Conservation (phyloP, 495 filamentous ascomycete species). For the Aspergillus haitiensis region DNA sequence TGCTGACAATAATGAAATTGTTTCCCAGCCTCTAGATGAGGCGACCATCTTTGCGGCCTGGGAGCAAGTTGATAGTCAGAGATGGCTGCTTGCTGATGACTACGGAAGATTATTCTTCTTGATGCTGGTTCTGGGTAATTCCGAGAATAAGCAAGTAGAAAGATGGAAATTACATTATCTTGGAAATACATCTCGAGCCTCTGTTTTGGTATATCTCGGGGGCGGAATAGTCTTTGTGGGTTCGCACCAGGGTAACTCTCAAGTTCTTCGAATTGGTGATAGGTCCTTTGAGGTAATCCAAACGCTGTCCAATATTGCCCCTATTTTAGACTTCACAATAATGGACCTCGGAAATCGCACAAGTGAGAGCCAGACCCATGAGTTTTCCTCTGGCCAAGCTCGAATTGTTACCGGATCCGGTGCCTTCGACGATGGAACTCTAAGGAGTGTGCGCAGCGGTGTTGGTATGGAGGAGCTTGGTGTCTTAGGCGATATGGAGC, state of each 20-base stretch:
- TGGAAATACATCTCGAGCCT: conserved; percentile 71
- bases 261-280: conserved; percentile 66
- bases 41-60: conserved; percentile 84
- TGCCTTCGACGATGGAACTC: conserved; percentile 78
- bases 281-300: conserved; percentile 66
- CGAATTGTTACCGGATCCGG: conserved; percentile 91
- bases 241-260: conserved; percentile 90
- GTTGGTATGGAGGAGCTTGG: conserved; percentile 91
- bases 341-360: conserved; percentile 91
- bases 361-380: conserved; percentile 74
- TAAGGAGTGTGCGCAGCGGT: conserved; percentile 87
- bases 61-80: conserved; percentile 74
- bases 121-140: conserved; percentile 64
- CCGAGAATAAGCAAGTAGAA: conserved; percentile 56
- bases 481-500: conserved; percentile 74
- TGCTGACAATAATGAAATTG: conserved; percentile 62
- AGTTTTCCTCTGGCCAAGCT: conserved; percentile 92
- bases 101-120: conserved; percentile 80
- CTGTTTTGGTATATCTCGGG: conserved; percentile 75
- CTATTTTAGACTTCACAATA: conserved; percentile 87
- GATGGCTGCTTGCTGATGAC: conserved; percentile 87
- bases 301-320: conserved; percentile 79
- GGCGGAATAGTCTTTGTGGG: conserved; percentile 77
- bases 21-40: conserved; percentile 62
- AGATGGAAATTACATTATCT: conserved; percentile 67